phyloP scores from a whole-genome alignment of 2,329 filamentous ascomycete genomes.

The Diaporthe sp. region DNA sequence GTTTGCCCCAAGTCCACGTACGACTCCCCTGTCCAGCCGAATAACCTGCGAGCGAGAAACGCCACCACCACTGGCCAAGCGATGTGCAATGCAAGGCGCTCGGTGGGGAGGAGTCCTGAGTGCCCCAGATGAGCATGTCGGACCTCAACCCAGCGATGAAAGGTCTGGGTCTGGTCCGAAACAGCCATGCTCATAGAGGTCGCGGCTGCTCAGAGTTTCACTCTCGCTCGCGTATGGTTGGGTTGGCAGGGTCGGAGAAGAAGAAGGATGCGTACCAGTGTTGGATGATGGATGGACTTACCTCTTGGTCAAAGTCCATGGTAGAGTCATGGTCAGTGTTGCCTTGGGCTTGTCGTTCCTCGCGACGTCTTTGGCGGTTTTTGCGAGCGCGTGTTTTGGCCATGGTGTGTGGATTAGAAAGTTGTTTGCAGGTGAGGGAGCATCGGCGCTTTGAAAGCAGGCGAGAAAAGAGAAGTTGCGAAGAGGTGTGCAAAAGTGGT shows the following conservation, averaged over 20 bases:
- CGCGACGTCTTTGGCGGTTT: background rate
- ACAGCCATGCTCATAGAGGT: background rate
- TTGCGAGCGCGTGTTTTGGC: background rate
- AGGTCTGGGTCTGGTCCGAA: constrained; percentile 8
- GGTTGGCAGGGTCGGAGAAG: constrained; percentile 28
- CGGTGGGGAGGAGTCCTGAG: constrained; percentile 9
- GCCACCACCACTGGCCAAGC: background rate
- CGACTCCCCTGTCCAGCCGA: constrained; percentile 22
- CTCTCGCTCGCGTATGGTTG: constrained; percentile 13
- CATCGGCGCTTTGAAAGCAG: background rate
- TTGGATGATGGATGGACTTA: constrained; percentile 22
- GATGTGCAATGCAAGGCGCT: background rate
- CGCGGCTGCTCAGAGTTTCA: constrained; percentile 22
- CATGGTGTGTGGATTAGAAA: background rate
- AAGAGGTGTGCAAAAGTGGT: background rate
- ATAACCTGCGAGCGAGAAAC: constrained; percentile 30
- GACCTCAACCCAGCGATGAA: constrained; percentile 17
- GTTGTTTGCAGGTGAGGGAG: background rate
- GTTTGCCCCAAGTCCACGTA: constrained; percentile 1
- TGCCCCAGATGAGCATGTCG: background rate
- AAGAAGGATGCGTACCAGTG: constrained; percentile 12
- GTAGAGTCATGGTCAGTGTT: background rate
- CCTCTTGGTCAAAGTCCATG: background rate
- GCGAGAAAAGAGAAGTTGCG: background rate
- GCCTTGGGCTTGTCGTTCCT: background rate